Evolutionary conservation across 257 asterid genomes (phyloP), one percentile per base, ranked within the genome.

Genomic region (Gardenia jasminoides): DNA sequence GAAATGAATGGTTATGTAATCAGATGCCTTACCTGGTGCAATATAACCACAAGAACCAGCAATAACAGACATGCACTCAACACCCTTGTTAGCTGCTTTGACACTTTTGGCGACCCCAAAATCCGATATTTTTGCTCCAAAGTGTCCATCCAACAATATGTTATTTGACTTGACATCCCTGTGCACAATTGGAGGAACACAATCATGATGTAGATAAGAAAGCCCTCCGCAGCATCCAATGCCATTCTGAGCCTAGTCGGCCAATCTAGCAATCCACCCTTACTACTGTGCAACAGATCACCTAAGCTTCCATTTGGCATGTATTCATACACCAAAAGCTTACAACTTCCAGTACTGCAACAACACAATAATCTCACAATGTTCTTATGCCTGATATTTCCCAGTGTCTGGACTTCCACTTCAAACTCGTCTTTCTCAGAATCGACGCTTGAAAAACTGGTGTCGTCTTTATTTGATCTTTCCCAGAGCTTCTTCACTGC

Each of bases 11-110:
- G 30, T 62, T 48, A 61, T 16, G 22, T 19, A 44, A 48, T 15
- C 66, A 31, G 31, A 31, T 43, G 72, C n/a, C 52, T 64, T 87
- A 91, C 98, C 97, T 87, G 98, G 98, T 19, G 97, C 98, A 85
- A 94, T 92, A 87, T 94, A 94, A 59, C 98, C 98, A 30, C 85
- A 89, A 44, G 98, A 89, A 70, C 98, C 98, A 80, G 96, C 96
- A 81, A 94, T 83, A 0, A 75, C 90, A 28, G 98, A 90, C 98
- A 91, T 94, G 79, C 91, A 80, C 52, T 90, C 88, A 0, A 83
- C 82, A 10, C 90, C 88, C 61, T 56, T 86, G 59, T 74, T 84
- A 36, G 68, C 81, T 2, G 83, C 61, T 67, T 77, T 81, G 17
- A 90, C 86, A 56, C 86, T 80, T 70, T 90, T 92, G 0, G 98